Conservation (phyloP, 148 eudicot genomes). For the Persicaria tinctoria region DNA sequence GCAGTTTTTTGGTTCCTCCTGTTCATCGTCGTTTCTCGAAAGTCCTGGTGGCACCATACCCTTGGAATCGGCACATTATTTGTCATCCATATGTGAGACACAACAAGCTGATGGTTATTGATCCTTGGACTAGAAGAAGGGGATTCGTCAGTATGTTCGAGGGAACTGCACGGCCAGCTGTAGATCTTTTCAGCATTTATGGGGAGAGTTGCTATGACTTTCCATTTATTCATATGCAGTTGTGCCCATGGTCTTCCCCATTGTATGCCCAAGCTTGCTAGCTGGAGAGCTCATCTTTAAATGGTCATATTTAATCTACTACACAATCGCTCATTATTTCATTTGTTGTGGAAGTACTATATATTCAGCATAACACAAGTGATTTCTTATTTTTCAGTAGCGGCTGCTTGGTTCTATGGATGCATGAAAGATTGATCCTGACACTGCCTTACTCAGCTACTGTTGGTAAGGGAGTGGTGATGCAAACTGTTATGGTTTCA, state of each 20-base stretch:
- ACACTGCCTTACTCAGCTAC: no score
- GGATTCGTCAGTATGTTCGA: neutral
- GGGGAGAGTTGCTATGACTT: no score
- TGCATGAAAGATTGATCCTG: no score
- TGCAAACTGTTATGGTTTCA: no score
- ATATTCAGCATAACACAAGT: no score
- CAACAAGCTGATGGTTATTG: neutral
- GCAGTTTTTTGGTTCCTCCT: neutral
- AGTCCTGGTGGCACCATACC: neutral
- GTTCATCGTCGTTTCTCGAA: neutral
- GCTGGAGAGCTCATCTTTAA: neutral
- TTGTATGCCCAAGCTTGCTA: neutral
- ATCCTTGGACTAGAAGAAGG: neutral
- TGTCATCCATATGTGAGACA: neutral
- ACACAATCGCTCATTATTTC: no score
- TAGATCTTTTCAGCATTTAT: no score
- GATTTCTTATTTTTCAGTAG: no score
- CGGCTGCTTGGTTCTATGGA: no score
- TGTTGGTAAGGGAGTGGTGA: no score
- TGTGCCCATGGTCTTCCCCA: neutral
- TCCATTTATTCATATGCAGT: neutral
- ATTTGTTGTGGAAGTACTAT: no score
- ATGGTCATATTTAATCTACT: no score
- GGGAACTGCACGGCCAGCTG: neutral
- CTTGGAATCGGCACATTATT: neutral